Percentiles rank a stretch among this genome's conserved stretches.
phyloP scores from a whole-genome alignment of 78 protist species.

The Speleostelium caveatum region DNA sequence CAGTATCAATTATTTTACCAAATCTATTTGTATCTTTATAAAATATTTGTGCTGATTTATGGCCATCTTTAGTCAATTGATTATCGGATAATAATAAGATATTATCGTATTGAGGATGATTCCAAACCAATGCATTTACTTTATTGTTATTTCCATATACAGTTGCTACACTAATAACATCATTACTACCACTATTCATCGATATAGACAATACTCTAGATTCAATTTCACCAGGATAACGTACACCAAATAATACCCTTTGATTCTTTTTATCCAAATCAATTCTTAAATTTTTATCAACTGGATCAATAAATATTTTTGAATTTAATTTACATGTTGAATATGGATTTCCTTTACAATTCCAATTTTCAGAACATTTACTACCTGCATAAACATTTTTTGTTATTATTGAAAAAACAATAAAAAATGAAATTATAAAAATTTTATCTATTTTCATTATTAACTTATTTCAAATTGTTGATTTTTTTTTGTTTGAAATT shows the following conservation, averaged over 20 bases:
- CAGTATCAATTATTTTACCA: not conserved
- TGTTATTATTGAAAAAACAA: too few relatives aligned
- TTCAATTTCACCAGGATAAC: conserved; percentile 23
- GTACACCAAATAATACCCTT: not conserved
- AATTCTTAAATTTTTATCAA: not conserved
- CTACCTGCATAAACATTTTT: too few relatives aligned
- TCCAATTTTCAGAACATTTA: too few relatives aligned
- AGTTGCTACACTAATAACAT: not conserved
- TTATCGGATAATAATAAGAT: not conserved
- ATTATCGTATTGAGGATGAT: not conserved
- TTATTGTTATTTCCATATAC: conserved; percentile 5
- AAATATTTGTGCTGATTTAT: not conserved
- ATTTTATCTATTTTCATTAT: too few relatives aligned
- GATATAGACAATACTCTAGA: not conserved
- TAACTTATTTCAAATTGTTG: too few relatives aligned
- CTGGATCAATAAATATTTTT: not conserved
- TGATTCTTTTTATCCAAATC: not conserved
- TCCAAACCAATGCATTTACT: not conserved
- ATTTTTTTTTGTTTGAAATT: too few relatives aligned
- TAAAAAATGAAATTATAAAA: too few relatives aligned
- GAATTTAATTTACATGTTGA: too few relatives aligned
- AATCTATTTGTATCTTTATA: not conserved
- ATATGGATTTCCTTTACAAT: too few relatives aligned
- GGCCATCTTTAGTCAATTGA: not conserved
- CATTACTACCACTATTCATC: not conserved